phyloP scores from a whole-genome alignment of 228 moss, liverwort and hornwort species.

The Sphagnum fallax region DNA sequence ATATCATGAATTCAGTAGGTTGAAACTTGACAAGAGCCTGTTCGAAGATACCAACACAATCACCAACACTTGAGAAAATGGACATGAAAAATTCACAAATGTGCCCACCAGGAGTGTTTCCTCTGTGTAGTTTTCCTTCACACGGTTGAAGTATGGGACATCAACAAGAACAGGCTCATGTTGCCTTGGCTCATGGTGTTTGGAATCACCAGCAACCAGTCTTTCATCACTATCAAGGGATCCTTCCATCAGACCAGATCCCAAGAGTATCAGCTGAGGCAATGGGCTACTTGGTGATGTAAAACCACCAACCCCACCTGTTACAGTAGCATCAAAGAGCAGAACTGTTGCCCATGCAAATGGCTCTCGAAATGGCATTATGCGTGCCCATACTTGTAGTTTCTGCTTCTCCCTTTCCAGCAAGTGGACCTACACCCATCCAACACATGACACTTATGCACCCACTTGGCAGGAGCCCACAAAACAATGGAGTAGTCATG shows the following conservation, averaged over 20 bases:
- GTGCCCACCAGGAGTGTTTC: slow-evolving; percentile 76
- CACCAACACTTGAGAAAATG: no score
- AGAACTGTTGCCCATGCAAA: slow-evolving; percentile 96
- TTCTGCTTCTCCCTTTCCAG: slow-evolving; percentile 97
- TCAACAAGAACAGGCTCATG: slow-evolving; percentile 79
- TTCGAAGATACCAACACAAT: no score
- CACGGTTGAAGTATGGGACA: slow-evolving; percentile 87
- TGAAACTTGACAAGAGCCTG: no score
- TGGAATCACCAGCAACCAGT: slow-evolving; percentile 20
- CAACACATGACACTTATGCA: neutral
- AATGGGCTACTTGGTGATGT: slow-evolving; percentile 89
- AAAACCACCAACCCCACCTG: slow-evolving; percentile 94
- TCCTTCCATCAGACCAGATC: slow-evolving; percentile 77
- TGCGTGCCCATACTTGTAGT: slow-evolving; percentile 95
- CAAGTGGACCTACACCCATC: slow-evolving; percentile 71
- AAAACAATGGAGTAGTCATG: no score
- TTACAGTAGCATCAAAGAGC: slow-evolving; percentile 78
- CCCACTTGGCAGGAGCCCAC: no score
- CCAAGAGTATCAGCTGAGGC: slow-evolving; percentile 61
- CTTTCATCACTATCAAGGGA: slow-evolving; percentile 63
- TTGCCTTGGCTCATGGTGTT: slow-evolving; percentile 38
- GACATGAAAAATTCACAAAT: no score
- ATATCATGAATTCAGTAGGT: no score
- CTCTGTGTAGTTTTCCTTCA: slow-evolving; percentile 95
- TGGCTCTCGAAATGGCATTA: slow-evolving; percentile 98